Evolutionary conservation across 306 rosid species (phyloP).

Genomic region (Sicyos edulis): DNA sequence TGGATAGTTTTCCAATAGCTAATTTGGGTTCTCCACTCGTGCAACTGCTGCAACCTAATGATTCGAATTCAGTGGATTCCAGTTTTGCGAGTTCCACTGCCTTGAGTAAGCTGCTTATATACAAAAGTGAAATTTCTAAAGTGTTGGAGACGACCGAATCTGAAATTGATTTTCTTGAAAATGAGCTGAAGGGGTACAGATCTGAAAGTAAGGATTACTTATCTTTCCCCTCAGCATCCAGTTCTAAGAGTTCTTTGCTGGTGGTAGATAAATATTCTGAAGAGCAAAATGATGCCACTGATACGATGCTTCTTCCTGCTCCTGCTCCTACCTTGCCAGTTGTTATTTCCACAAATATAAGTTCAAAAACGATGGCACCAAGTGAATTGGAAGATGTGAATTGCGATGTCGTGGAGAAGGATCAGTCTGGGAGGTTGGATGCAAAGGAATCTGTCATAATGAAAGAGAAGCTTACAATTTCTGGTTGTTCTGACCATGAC

Average conservation of each 20-base stretch:
- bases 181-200: constrained; percentile 55
- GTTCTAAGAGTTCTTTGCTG: constrained; percentile 42
- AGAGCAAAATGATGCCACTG: constrained; percentile 34
- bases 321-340: constrained; percentile 35
- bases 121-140: constrained; percentile 81
- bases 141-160: constrained; percentile 76
- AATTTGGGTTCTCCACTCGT: constrained; percentile 49
- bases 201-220: constrained; percentile 33
- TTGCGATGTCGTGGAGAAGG: constrained; percentile 46
- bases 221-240: constrained; percentile 40
- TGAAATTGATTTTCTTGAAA: constrained; percentile 89
- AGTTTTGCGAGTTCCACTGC: constrained; percentile 45
- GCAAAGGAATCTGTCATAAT: neutral
- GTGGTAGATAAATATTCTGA: constrained; percentile 33
- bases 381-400: constrained; percentile 31
- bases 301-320: constrained; percentile 25
- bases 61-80: constrained; percentile 44
- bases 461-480: neutral
- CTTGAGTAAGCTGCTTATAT: constrained; percentile 60
- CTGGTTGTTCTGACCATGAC: neutral
- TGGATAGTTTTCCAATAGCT: constrained; percentile 45
- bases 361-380: constrained; percentile 33
- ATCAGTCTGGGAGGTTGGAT: constrained; percentile 65
- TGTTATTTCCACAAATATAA: constrained; percentile 33
- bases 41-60: constrained; percentile 63